These are phyloP conservation scores for Leccinellum rugosiceps DNA, from an alignment of 768 basidiomycete genomes.

Conservation along the genomic window DNA sequence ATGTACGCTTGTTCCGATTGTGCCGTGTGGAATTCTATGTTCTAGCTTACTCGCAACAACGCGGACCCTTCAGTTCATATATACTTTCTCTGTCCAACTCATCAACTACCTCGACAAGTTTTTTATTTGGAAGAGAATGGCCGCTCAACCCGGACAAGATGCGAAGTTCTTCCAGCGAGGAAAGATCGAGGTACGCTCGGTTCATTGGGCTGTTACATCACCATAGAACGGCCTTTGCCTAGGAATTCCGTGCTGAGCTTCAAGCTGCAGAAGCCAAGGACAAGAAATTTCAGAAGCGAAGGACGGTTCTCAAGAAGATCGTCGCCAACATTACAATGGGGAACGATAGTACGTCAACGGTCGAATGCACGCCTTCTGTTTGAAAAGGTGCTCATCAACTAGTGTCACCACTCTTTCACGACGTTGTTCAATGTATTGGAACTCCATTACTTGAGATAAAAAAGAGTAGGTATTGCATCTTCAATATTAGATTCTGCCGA, in stretches of 20 bases:
- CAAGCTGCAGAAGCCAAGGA: conserved; percentile 92
- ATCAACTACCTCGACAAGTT: not conserved
- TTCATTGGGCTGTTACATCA: conserved; percentile 7
- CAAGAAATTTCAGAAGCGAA: conserved; percentile 92
- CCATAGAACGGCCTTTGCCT: conserved; percentile 14
- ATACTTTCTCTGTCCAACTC: conserved; percentile 2
- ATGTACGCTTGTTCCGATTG: no score
- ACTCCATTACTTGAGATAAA: conserved; percentile 97
- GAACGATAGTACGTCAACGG: conserved; percentile 80
- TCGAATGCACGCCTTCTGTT: conserved; percentile 9
- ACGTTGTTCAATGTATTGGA: conserved; percentile 92
- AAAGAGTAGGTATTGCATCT: conserved; percentile 71
- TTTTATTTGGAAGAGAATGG: conserved; percentile 30
- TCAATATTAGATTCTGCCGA: not conserved
- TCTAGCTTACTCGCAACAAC: not conserved
- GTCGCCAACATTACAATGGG: conserved; percentile 99
- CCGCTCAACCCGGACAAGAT: conserved; percentile 69
- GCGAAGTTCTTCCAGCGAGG: conserved; percentile 90
- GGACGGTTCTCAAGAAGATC: conserved; percentile 93
- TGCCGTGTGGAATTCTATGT: no score
- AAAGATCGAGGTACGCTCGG: conserved; percentile 72
- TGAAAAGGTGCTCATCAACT: conserved; percentile 17
- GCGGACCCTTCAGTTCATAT: not conserved
- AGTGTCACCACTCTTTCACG: conserved; percentile 96
- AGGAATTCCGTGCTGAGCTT: conserved; percentile 91